Evolutionary conservation across 495 filamentous ascomycete genomes (phyloP).

Genomic region (Neurospora cerealis): DNA sequence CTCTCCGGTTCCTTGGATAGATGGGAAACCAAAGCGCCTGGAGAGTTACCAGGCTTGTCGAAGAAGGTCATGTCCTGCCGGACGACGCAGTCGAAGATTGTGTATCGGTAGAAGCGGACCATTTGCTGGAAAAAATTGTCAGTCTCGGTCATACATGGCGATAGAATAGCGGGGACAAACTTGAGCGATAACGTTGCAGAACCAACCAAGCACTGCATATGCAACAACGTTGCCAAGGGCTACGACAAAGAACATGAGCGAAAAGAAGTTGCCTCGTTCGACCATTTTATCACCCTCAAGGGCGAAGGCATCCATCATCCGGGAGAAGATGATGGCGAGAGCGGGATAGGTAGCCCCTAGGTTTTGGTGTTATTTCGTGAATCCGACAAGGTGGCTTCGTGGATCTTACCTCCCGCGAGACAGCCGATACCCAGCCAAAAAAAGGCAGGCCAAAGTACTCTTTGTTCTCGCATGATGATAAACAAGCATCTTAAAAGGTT

Average conservation of each 20-base stretch:
- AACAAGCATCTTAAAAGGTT: conserved; percentile 28
- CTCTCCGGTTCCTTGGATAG: conserved; percentile 46
- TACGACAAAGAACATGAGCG: conserved; percentile 47
- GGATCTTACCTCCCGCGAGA: conserved; percentile 9
- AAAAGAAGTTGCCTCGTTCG: conserved; percentile 36
- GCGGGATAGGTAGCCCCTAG: conserved; percentile 23
- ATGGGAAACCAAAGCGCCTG: conserved; percentile 47
- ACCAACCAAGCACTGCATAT: conserved; percentile 35
- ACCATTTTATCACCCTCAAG: conserved; percentile 10
- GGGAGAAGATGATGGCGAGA: conserved; percentile 24
- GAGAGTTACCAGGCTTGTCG: conserved; percentile 47
- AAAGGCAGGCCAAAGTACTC: conserved; percentile 21
- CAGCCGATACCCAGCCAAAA: conserved; percentile 13
- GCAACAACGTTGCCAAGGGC: conserved; percentile 31
- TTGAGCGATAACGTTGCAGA: conserved; percentile 29
- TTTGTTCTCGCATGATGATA: conserved; percentile 28
- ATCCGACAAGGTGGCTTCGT: not conserved
- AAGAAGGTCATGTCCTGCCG: conserved; percentile 49
- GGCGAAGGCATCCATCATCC: conserved; percentile 21
- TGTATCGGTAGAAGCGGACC: conserved; percentile 38
- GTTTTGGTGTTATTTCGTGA: not conserved
- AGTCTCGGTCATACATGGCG: not conserved
- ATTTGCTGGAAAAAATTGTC: conserved; percentile 13
- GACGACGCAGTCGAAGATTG: conserved; percentile 46
- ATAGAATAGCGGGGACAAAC: not conserved